Conservation (phyloP, 228 moss, liverwort and hornwort species). For the Sphagnum magellanicum region DNA sequence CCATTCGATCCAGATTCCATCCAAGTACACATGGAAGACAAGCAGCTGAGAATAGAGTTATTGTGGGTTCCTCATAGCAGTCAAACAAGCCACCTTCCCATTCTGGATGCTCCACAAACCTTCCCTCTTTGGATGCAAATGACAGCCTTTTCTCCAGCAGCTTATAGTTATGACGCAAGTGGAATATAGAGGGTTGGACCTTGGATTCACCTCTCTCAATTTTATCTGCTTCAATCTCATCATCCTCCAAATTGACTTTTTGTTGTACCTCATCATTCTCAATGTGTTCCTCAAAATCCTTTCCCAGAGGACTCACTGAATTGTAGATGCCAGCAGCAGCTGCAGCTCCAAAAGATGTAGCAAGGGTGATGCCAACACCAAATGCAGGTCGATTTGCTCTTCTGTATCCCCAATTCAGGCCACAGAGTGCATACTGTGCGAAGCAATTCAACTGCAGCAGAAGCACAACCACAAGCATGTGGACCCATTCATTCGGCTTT, state of each 20-base stretch:
- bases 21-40: constrained; percentile 84
- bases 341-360: constrained; percentile 66
- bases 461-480: constrained; percentile 72
- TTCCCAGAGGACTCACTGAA: constrained; percentile 71
- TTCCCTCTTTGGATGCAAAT: constrained; percentile 71
- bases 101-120: constrained; percentile 49
- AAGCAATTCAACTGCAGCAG: constrained; percentile 80
- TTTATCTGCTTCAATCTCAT: constrained; percentile 9
- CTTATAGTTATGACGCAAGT: constrained; percentile 50
- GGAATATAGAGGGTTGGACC: constrained; percentile 26
- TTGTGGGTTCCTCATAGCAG: constrained; percentile 35
- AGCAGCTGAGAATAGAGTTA: constrained; percentile 33
- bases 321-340: constrained; percentile 78
- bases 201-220: constrained; percentile 27
- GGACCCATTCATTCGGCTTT: constrained; percentile 89
- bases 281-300: constrained; percentile 53
- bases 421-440: constrained; percentile 80
- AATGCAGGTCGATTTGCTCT: constrained; percentile 74
- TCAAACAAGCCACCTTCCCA: constrained; percentile 76
- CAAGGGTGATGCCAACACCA: constrained; percentile 72
- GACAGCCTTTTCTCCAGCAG: constrained; percentile 78
- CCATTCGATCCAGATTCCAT: constrained; percentile 85
- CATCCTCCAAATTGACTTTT: too few relatives aligned
- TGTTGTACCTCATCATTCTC: constrained; percentile 24
- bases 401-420: constrained; percentile 96